Percentiles rank a stretch among this genome's conserved stretches.
These are phyloP conservation scores for Alisma plantagoaquatica DNA, from an alignment of 106 monocot genomes.

Conservation along the genomic window DNA sequence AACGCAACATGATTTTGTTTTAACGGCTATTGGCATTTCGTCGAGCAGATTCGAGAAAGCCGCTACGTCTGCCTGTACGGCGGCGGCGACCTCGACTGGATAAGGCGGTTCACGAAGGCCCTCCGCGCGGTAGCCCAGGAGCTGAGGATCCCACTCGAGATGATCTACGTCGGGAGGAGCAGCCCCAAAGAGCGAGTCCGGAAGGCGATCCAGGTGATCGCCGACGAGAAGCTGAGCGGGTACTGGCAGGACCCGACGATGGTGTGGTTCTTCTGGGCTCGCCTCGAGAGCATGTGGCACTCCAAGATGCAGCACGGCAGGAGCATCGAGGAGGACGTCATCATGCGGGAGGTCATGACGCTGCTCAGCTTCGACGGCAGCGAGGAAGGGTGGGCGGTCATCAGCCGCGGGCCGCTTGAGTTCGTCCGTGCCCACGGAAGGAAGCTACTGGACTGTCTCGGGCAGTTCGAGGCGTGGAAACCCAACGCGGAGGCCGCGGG, in stretches of 20 bases:
- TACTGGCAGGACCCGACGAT: too few species aligned
- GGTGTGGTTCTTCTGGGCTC: too few species aligned
- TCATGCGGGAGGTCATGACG: conserved; percentile 66
- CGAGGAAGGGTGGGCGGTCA: conserved; percentile 71
- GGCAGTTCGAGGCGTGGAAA: conserved; percentile 53
- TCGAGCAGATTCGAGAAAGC: too few species aligned
- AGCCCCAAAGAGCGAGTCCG: too few species aligned
- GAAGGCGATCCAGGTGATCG: too few species aligned
- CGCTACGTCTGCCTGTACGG: too few species aligned
- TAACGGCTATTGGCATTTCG: too few species aligned
- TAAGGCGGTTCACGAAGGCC: conserved; percentile 36
- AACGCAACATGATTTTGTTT: too few species aligned
- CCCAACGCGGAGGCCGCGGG: conserved; percentile 30
- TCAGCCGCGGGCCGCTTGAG: conserved; percentile 40
- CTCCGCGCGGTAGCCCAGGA: conserved; percentile 33
- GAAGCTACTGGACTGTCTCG: conserved; percentile 46
- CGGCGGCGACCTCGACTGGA: conserved; percentile 70
- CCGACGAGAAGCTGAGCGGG: too few species aligned
- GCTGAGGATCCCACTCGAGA: conserved; percentile 20
- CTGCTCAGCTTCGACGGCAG: conserved; percentile 77
- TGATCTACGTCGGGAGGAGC: too few species aligned
- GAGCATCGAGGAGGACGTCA: conserved; percentile 39
- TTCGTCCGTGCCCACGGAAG: conserved; percentile 41
- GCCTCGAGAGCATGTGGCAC: too few species aligned
- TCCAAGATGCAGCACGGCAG: conserved; percentile 44